Percentiles rank a stretch among this genome's conserved stretches.
phyloP scores from a whole-genome alignment of 306 rosid genomes.

The Medicago arabica region DNA sequence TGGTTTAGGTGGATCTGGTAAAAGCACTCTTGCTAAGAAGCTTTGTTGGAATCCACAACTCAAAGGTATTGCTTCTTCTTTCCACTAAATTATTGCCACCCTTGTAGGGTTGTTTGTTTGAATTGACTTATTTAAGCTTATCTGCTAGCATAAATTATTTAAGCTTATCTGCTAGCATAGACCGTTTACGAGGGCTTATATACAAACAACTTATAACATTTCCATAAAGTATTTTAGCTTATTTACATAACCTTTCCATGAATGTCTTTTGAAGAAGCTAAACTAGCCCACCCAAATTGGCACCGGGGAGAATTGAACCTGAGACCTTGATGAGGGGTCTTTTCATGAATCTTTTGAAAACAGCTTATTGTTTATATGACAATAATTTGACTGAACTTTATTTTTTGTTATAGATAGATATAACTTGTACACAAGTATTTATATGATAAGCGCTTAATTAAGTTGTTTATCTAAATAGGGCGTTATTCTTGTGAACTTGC shows the following conservation, averaged over 20 bases:
- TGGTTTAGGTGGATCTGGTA: slow-evolving; percentile 66
- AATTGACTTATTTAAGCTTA: not conserved
- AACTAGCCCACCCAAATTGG: too few species aligned
- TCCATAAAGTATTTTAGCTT: not conserved
- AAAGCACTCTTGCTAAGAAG: slow-evolving; percentile 60
- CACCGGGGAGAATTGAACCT: too few species aligned
- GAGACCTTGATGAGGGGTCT: too few species aligned
- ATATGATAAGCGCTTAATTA: not conserved
- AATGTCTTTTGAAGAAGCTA: too few species aligned
- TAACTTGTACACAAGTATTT: not conserved
- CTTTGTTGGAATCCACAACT: slow-evolving; percentile 57
- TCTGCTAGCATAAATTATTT: not conserved
- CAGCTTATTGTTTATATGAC: not conserved
- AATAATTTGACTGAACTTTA: not conserved
- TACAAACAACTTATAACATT: not conserved
- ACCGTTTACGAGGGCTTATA: not conserved
- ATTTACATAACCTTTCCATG: not conserved
- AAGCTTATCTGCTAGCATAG: too few species aligned
- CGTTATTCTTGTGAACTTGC: slow-evolving; percentile 4
- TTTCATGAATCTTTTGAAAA: not conserved
- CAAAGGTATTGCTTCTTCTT: slow-evolving; percentile 41
- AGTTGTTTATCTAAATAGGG: not conserved
- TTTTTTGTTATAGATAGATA: not conserved
- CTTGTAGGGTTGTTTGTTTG: not conserved
- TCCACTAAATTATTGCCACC: not conserved